A percentile compares a stretch with the other conserved stretches of the same genome.
Conservation (phyloP, 306 rosid genomes). For the Canavalia ensiformis region DNA sequence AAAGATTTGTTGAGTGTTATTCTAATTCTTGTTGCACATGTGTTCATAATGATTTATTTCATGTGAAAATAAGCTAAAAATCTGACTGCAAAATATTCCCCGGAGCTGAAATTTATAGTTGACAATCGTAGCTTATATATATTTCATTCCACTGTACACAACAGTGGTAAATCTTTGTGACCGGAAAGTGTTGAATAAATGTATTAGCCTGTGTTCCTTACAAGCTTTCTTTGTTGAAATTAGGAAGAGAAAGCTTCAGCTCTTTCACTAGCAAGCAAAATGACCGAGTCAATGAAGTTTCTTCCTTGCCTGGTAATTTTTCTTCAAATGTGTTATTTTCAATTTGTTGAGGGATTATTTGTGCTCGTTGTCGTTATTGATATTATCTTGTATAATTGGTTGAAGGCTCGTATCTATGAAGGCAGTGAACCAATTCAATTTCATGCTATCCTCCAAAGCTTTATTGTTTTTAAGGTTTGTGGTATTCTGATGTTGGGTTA, state of each 20-base stretch:
- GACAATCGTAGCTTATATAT: slow-evolving; percentile 13
- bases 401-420: slow-evolving; percentile 89
- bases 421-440: slow-evolving; percentile 90
- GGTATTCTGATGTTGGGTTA: slow-evolving; percentile 34
- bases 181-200: slow-evolving; percentile 39
- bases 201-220: slow-evolving; percentile 44
- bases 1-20: slow-evolving; percentile 39
- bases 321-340: slow-evolving; percentile 35
- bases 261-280: slow-evolving; percentile 77
- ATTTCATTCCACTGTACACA: slow-evolving; percentile 37
- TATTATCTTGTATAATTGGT: slow-evolving; percentile 49
- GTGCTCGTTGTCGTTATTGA: slow-evolving; percentile 49
- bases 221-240: slow-evolving; percentile 51
- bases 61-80: slow-evolving; percentile 8
- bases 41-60: slow-evolving; percentile 35
- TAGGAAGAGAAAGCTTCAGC: slow-evolving; percentile 90
- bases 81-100: slow-evolving; percentile 19
- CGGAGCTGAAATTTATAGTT: slow-evolving; percentile 33
- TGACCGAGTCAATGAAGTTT: slow-evolving; percentile 91
- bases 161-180: slow-evolving; percentile 36
- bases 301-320: slow-evolving; percentile 77
- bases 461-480: slow-evolving; percentile 85
- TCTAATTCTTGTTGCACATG: slow-evolving; percentile 34
- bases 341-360: slow-evolving; percentile 39
- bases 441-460: slow-evolving; percentile 86